Base-by-base conservation (phyloP, 495 filamentous ascomycete species). In the Trichocladium uniseriatum region DNA sequence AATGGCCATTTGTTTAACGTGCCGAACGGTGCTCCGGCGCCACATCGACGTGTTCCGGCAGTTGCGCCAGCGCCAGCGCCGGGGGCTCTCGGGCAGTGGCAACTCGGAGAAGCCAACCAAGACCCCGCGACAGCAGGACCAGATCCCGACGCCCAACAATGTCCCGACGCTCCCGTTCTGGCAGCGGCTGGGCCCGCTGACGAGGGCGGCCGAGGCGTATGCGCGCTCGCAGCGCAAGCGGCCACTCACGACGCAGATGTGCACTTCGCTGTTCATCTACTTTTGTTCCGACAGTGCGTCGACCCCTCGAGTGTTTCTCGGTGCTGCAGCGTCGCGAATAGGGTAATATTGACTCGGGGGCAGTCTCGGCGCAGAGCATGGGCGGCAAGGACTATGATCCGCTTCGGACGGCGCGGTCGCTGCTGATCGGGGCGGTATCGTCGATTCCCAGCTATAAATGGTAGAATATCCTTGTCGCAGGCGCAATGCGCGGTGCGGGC, bases 381-480 rank as follows among this genome's bases (percentile, higher is more conserved):
- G 70, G 73, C 44, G 75, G 70, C 6, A 69, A 70, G 57, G 71
- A 73, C 10, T 91, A 92, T 60, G 83, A 87, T 56, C 79, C 83
- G 8, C 69, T 65, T 49, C 73, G 87, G 48, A 92, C 87, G 10
- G 62, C 76, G 43, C 70, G 89, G 44, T 80, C 87, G 51, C 57
- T 94, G 63, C 59, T 78, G 11, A 88, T 95, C 55, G 88, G 89
- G 7, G 75, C 72, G 1, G 72, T 80, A 45, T 74, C 75, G 43
- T 80, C 83, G 37, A 84, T 94, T 47, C 90, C 90, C 10, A 75
- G 75, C 42, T 95, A 89, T 65, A 73, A 79, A 32, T 96, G 89
- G 86, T 89, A 63, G 54, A 71, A 11, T 29, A 46, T 36, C 48
- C 51, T 38, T 21, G 14, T 32, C 24, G 24, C n/a, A n/a, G n/a